Evolutionary conservation across 2,329 filamentous ascomycete species (phyloP).

Genomic region (Aspergillus clavatus): DNA sequence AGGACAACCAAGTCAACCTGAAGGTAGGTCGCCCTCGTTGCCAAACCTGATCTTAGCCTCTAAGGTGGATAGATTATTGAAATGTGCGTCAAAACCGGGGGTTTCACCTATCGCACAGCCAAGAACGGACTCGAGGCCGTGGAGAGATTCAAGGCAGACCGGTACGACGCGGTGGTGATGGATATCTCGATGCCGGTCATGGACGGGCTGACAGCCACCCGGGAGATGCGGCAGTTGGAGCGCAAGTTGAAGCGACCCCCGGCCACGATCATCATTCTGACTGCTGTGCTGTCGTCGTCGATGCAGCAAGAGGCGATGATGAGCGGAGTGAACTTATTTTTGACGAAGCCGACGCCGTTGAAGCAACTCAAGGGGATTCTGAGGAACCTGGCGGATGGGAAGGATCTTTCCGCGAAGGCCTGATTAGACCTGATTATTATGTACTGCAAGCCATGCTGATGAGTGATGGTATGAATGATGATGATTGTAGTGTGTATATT

Average conservation of each 20-base stretch:
- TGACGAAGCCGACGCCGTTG: slow-evolving; percentile 27
- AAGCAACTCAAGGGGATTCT: slow-evolving; percentile 15
- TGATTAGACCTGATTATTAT: too few species aligned
- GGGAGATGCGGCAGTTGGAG: slow-evolving; percentile 25
- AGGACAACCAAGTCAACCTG: slow-evolving; percentile 38
- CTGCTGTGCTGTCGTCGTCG: slow-evolving; percentile 23
- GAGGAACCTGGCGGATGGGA: slow-evolving; percentile 2
- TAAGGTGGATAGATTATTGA: slow-evolving; percentile 11
- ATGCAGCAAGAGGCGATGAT: slow-evolving; percentile 23
- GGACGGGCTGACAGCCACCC: slow-evolving; percentile 28
- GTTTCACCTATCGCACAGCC: slow-evolving; percentile 12
- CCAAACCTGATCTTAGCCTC: slow-evolving; percentile 1
- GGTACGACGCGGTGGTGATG: slow-evolving; percentile 20
- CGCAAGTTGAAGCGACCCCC: slow-evolving; percentile 2
- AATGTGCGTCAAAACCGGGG: slow-evolving; percentile 12
- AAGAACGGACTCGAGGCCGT: slow-evolving; percentile 15
- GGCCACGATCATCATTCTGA: slow-evolving; percentile 22
- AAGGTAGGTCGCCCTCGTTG: slow-evolving; percentile 25
- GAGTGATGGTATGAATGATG: too few species aligned
- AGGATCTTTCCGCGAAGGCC: neutral
- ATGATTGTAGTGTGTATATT: too few species aligned
- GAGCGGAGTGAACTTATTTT: slow-evolving; percentile 24
- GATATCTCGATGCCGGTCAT: slow-evolving; percentile 34
- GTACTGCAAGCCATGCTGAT: too few species aligned
- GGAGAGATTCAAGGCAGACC: slow-evolving; percentile 12